phyloP scores from a whole-genome alignment of 2,329 filamentous ascomycete species.

The Huntiella savannae region DNA sequence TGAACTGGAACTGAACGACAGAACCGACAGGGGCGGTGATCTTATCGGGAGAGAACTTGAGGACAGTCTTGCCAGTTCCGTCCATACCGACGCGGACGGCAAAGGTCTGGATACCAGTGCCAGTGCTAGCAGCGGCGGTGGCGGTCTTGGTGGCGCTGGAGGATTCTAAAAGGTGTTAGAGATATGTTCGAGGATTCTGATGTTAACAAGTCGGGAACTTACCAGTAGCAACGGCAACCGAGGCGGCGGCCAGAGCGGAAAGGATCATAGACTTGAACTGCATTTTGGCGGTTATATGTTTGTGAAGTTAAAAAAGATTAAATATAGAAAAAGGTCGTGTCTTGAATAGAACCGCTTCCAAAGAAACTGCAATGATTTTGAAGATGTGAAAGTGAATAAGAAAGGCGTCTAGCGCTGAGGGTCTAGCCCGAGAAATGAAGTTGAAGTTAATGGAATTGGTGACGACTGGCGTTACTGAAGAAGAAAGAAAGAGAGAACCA shows the following conservation, averaged over 20 bases:
- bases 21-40: slow-evolving; percentile 49
- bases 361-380: background rate
- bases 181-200: background rate
- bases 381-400: background rate
- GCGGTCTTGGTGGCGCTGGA: background rate
- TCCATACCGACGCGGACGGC: slow-evolving; percentile 39
- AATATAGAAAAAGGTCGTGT: slow-evolving; percentile 7
- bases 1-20: slow-evolving; percentile 50
- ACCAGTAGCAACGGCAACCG: slow-evolving; percentile 18
- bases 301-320: slow-evolving; percentile 13
- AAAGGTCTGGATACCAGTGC: slow-evolving; percentile 8
- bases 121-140: background rate
- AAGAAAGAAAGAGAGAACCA: slow-evolving; percentile 1
- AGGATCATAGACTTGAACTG: slow-evolving; percentile 29
- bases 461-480: slow-evolving; percentile 8
- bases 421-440: too few relatives aligned
- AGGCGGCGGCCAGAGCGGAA: slow-evolving; percentile 24
- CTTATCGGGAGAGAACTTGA: slow-evolving; percentile 47
- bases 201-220: background rate
- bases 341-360: slow-evolving; percentile 2
- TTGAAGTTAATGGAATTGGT: background rate
- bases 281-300: slow-evolving; percentile 25
- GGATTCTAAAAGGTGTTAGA: background rate
- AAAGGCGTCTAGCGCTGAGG: too few relatives aligned
- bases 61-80: slow-evolving; percentile 27